phyloP scores from a whole-genome alignment of 2,329 filamentous ascomycete genomes.

The Talaromyces amestolkiae region DNA sequence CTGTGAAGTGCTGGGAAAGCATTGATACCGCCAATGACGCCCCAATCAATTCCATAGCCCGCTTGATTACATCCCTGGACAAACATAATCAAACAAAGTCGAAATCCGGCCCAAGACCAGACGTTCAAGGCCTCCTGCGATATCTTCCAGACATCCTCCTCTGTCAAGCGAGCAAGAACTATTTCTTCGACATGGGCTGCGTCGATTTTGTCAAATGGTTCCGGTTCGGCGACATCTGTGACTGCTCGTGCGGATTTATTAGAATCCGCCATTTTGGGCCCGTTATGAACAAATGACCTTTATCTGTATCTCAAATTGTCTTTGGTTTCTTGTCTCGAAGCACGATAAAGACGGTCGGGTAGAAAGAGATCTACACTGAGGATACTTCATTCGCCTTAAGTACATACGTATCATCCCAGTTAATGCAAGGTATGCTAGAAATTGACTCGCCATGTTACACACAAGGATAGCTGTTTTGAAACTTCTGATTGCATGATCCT shows the following conservation, averaged over 20 bases:
- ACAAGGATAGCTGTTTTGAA: not conserved
- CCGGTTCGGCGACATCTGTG: slow-evolving; percentile 17
- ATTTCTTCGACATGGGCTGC: slow-evolving; percentile 44
- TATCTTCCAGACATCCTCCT: slow-evolving; percentile 46
- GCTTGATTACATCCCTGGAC: slow-evolving; percentile 51
- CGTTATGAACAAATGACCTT: not conserved
- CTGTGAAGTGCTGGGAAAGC: slow-evolving; percentile 43
- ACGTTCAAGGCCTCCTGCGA: slow-evolving; percentile 44
- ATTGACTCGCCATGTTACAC: not conserved
- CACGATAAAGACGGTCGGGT: not conserved
- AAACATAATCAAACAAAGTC: slow-evolving; percentile 45
- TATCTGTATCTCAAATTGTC: not conserved
- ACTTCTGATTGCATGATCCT: not conserved
- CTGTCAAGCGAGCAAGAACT: slow-evolving; percentile 46
- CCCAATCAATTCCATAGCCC: slow-evolving; percentile 52
- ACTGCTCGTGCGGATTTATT: not conserved
- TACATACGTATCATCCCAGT: not conserved
- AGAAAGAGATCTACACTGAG: not conserved
- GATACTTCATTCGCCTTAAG: slow-evolving; percentile 2
- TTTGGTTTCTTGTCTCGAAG: not conserved
- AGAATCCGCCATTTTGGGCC: not conserved
- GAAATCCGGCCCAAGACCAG: slow-evolving; percentile 43
- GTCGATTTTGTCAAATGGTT: slow-evolving; percentile 14
- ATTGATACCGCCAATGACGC: slow-evolving; percentile 50
- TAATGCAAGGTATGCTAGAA: not conserved